phyloP scores from a whole-genome alignment of 2,329 filamentous ascomycete species.

The Claviceps quebecensis region DNA sequence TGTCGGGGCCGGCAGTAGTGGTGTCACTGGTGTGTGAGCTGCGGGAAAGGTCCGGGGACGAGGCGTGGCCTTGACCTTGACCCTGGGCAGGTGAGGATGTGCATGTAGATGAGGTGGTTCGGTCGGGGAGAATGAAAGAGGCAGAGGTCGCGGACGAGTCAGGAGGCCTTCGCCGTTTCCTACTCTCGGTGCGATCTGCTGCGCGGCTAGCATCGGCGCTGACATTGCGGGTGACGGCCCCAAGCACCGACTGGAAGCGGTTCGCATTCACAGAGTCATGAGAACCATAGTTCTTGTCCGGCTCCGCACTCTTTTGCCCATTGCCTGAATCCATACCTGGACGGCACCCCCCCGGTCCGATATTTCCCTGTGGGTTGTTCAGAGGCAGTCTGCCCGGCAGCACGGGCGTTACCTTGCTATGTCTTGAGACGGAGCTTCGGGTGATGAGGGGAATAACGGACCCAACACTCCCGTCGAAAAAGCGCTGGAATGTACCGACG shows the following conservation, averaged over 20 bases:
- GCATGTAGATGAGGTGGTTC: constrained; percentile 20
- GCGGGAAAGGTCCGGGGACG: constrained; percentile 6
- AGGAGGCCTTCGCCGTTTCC: constrained; percentile 19
- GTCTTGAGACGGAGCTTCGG: constrained; percentile 27
- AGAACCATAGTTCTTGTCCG: not conserved
- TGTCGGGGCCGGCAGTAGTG: constrained; percentile 21
- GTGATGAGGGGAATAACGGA: constrained; percentile 35
- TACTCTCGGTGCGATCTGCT: constrained; percentile 10
- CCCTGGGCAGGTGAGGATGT: constrained; percentile 10
- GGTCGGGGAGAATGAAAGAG: constrained; percentile 15
- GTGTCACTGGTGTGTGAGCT: constrained; percentile 20
- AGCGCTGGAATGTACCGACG: constrained; percentile 19
- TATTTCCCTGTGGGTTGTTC: constrained; percentile 9
- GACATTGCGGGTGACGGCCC: constrained; percentile 19
- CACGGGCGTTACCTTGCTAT: constrained; percentile 25
- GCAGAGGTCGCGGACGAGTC: constrained; percentile 4
- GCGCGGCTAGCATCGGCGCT: constrained; percentile 6
- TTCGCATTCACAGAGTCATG: constrained; percentile 8
- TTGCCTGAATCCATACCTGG: not conserved
- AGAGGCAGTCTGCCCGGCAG: constrained; percentile 32
- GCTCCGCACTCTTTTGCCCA: not conserved
- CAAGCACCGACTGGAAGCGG: constrained; percentile 20
- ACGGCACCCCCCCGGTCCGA: not conserved
- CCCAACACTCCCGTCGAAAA: constrained; percentile 13
- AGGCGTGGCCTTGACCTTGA: not conserved